These are phyloP conservation scores for Rickenella mellea DNA, from an alignment of 768 basidiomycete genomes.

Conservation along the genomic window DNA sequence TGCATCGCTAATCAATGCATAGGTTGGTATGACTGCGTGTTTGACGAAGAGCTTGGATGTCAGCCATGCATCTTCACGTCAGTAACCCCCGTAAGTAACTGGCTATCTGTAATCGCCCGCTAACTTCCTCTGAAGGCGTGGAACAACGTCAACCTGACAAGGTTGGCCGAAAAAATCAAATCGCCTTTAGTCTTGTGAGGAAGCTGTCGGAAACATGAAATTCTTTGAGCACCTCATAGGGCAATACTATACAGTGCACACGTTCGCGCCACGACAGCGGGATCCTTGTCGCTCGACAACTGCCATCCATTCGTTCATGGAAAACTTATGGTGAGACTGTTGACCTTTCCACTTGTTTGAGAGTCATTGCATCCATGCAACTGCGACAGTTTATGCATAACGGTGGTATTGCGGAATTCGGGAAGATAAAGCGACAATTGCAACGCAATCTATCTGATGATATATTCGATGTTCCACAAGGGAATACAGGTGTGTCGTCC, in stretches of 20 bases:
- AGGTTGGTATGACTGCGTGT: constrained; percentile 93
- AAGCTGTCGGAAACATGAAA: too few species aligned
- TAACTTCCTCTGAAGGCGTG: constrained; percentile 54
- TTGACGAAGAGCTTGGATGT: constrained; percentile 72
- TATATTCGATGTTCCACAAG: constrained; percentile 79
- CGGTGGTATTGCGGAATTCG: constrained; percentile 84
- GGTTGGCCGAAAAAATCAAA: constrained; percentile 94
- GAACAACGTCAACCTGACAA: constrained; percentile 91
- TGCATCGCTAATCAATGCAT: constrained; percentile 3
- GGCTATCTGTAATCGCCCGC: not conserved
- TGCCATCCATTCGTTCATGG: constrained; percentile 93
- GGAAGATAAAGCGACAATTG: constrained; percentile 67
- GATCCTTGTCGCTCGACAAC: constrained; percentile 85
- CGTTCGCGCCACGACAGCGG: constrained; percentile 89
- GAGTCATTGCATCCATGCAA: not conserved
- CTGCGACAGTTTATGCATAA: constrained; percentile 87
- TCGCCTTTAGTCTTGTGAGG: constrained; percentile 89
- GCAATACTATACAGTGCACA: constrained; percentile 49
- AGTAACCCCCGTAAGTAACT: constrained; percentile 72
- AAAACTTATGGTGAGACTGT: constrained; percentile 70
- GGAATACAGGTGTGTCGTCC: constrained; percentile 62
- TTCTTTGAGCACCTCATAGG: constrained; percentile 1
- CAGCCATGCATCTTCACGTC: constrained; percentile 96
- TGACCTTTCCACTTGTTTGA: not conserved
- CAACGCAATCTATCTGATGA: constrained; percentile 73